Evolutionary conservation across 2,329 filamentous ascomycete species (phyloP).

Genomic region (Cladosporium sp.): DNA sequence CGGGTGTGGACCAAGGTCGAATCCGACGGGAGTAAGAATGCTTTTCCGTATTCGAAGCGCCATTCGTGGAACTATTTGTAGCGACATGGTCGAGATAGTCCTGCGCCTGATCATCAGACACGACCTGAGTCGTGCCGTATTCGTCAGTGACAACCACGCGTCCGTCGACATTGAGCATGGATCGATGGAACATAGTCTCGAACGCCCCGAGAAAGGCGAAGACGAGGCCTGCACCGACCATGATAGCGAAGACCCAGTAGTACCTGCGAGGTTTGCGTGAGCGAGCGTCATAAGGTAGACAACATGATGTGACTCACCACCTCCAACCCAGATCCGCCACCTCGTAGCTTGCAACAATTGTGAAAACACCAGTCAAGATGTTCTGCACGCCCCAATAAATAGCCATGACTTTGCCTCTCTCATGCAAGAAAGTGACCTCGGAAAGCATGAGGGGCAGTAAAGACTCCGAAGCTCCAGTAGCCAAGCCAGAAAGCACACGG

Average conservation of each 20-base stretch:
- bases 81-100: not conserved
- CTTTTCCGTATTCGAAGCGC: not conserved
- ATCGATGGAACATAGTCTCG: not conserved
- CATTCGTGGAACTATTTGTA: not conserved
- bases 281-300: not conserved
- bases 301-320: not conserved
- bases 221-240: not conserved
- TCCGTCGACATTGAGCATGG: not conserved
- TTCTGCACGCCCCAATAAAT: not conserved
- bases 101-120: not conserved
- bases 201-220: not conserved
- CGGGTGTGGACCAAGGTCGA: not conserved
- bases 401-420: not conserved
- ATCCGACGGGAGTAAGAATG: not conserved
- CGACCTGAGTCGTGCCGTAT: not conserved
- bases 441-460: not conserved
- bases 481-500: not conserved
- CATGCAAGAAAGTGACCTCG: not conserved
- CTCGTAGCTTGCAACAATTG: not conserved
- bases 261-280: not conserved
- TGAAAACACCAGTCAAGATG: not conserved
- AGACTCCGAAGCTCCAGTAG: not conserved
- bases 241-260: not conserved
- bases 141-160: not conserved
- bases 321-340: not conserved